A percentile compares a stretch with the other conserved stretches of the same genome.
Conservation (phyloP, 345 rosid species). For the Hypericum androsaemum region DNA sequence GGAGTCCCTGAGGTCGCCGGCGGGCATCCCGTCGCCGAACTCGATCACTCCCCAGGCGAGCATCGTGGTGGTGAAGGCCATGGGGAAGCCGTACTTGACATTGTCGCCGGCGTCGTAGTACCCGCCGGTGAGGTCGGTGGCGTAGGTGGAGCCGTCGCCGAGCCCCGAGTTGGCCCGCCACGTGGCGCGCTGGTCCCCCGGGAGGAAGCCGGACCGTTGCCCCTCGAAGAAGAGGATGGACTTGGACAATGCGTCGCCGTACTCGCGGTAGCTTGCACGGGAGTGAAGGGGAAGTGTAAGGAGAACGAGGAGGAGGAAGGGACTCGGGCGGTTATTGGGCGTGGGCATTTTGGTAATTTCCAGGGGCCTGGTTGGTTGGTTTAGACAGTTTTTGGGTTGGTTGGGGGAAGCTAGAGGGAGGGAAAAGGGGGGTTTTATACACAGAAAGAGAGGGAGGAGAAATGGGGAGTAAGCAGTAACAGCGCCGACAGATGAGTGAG, state of each 20-base stretch:
- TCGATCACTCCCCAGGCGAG: constrained; percentile 85
- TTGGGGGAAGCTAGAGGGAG: no score
- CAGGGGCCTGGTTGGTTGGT: background rate
- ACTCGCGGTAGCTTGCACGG: constrained; percentile 40
- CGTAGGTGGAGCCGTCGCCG: constrained; percentile 62
- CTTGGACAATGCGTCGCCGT: constrained; percentile 69
- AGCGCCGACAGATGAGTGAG: no score
- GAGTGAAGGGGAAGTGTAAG: background rate
- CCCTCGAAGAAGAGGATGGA: constrained; percentile 94
- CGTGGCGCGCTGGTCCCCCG: constrained; percentile 47
- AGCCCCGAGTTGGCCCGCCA: constrained; percentile 80
- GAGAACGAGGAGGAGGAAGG: background rate
- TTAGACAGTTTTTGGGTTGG: no score
- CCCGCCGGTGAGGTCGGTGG: constrained; percentile 70
- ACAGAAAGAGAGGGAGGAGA: no score
- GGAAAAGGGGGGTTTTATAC: no score
- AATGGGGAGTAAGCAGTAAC: no score
- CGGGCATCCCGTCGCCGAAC: constrained; percentile 73
- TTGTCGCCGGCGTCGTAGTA: constrained; percentile 97
- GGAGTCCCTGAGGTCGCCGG: constrained; percentile 46
- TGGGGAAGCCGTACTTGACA: constrained; percentile 80
- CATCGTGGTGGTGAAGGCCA: constrained; percentile 93
- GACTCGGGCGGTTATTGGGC: constrained; percentile 3
- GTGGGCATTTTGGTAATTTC: background rate
- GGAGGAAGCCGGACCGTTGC: constrained; percentile 79